Evolutionary conservation across 2,329 filamentous ascomycete genomes (phyloP), one percentile per base, ranked within the genome.

Genomic region (Lasiodiplodia sp.): DNA sequence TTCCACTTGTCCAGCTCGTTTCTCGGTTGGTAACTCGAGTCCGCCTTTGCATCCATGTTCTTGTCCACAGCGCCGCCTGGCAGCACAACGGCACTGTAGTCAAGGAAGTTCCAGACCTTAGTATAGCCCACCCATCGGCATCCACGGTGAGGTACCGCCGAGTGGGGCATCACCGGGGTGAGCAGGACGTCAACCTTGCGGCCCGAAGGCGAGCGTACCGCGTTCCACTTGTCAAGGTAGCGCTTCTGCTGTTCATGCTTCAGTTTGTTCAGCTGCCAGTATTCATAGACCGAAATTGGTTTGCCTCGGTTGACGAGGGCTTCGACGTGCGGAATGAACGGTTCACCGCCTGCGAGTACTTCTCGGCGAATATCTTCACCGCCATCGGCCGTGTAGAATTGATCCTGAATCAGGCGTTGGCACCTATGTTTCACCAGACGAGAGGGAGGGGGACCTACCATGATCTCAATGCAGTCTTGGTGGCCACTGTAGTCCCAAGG

Each of bases 51-150:
- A 73, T 90, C 88, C 5, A 88, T 60, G 0, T 66, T 74, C 72
- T 86, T 85, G 68, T 89, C 83, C 51, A 76, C 82, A 0, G 86
- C 88, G 0, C 86, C 87, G 1, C 89, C 85, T 0, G 88, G 88
- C 18, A 90, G 79, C 1, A 85, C 81, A 0, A 84, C 82, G 31
- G 79, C 79, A 0, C 83, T 86, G 69, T 89, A 89, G 73, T 90
- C 87, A n/a, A 89, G 71, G 18, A 87, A 64, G 71, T 90, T 90
- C 60, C 88, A 80, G 70, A 72, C 81, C 1, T 72, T 72, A 1
- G 78, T 79, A 69, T 85, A 86, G 56, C 80, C 83, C 67, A 83
- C 79, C 82, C 83, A 85, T 16, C 79, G 75, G 52, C 82, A 78
- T 56, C 74, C 77, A 10, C 81, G 74, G 71, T 84, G 81, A 14